Evolutionary conservation across 2,329 filamentous ascomycete species (phyloP).

Genomic region (Stagonosporopsis rhizophila): DNA sequence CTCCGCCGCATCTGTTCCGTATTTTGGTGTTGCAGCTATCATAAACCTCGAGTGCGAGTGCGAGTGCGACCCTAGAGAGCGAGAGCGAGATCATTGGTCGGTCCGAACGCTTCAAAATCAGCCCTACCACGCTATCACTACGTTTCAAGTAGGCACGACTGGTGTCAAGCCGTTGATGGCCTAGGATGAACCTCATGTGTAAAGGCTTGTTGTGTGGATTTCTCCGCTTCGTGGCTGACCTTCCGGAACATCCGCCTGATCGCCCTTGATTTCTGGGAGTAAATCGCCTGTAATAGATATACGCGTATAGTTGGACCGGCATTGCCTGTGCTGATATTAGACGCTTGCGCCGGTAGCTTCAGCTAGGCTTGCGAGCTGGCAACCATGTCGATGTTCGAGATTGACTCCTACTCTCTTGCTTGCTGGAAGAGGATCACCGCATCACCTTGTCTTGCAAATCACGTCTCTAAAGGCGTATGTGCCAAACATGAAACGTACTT

Average conservation of each 20-base stretch:
- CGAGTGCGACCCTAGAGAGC: slow-evolving; percentile 11
- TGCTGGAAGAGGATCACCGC: not conserved
- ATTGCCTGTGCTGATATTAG: not conserved
- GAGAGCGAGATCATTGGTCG: slow-evolving; percentile 12
- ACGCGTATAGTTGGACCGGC: not conserved
- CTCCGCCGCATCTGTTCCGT: slow-evolving; percentile 18
- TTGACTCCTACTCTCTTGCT: not conserved
- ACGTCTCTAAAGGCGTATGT: not conserved
- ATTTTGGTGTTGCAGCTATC: slow-evolving; percentile 15
- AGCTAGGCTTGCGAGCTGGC: slow-evolving; percentile 4
- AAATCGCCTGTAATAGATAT: not conserved
- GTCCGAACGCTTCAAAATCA: slow-evolving; percentile 8
- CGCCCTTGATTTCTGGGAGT: not conserved
- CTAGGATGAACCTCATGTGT: not conserved
- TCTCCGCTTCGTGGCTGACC: slow-evolving; percentile 5
- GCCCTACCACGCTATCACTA: slow-evolving; percentile 5
- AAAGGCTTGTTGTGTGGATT: slow-evolving; percentile 1
- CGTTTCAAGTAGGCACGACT: not conserved
- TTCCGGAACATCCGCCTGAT: slow-evolving; percentile 3
- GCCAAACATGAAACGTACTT: too few relatives aligned
- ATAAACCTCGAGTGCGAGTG: slow-evolving; percentile 15
- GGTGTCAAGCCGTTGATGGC: not conserved
- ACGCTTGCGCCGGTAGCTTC: not conserved
- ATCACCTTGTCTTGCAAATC: too few relatives aligned
- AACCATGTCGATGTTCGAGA: not conserved